Conservation (phyloP, 2,329 filamentous ascomycete genomes). For the Cytospora leucostoma region DNA sequence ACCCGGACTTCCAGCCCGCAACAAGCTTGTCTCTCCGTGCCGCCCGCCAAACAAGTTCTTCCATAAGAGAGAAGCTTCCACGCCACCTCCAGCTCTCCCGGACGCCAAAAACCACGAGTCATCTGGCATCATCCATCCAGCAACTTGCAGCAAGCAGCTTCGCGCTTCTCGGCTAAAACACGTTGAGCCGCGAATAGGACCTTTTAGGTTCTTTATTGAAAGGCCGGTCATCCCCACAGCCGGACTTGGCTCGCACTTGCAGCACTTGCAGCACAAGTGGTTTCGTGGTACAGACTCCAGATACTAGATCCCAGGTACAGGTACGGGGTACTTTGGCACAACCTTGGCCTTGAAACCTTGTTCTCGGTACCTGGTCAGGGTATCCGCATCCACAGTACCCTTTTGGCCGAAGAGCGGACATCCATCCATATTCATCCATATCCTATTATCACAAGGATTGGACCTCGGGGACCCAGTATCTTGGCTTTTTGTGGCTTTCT, state of each 20-base stretch:
- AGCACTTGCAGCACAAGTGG: background rate
- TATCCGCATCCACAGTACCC: background rate
- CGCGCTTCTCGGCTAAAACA: constrained; percentile 19
- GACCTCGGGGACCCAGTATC: background rate
- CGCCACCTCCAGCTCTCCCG: background rate
- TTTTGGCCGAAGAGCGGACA: constrained; percentile 1
- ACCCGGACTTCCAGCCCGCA: background rate
- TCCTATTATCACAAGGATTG: background rate
- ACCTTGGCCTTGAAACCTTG: background rate
- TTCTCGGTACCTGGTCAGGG: background rate
- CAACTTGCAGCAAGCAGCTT: constrained; percentile 4
- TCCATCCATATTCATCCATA: background rate
- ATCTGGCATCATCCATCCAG: constrained; percentile 5
- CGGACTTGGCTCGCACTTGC: background rate
- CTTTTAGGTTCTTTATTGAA: background rate
- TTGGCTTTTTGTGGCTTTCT: constrained; percentile 15
- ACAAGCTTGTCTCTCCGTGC: background rate
- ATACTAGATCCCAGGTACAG: background rate
- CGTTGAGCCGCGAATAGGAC: background rate
- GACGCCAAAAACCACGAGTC: constrained; percentile 6
- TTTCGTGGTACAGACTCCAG: background rate
- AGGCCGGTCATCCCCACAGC: background rate
- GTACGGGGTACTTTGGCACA: background rate
- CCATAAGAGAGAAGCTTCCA: background rate
- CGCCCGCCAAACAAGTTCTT: background rate